A percentile compares a stretch with the other conserved stretches of the same genome.
phyloP scores from a whole-genome alignment of 2,329 filamentous ascomycete species.

The Nothopassalora personata region DNA sequence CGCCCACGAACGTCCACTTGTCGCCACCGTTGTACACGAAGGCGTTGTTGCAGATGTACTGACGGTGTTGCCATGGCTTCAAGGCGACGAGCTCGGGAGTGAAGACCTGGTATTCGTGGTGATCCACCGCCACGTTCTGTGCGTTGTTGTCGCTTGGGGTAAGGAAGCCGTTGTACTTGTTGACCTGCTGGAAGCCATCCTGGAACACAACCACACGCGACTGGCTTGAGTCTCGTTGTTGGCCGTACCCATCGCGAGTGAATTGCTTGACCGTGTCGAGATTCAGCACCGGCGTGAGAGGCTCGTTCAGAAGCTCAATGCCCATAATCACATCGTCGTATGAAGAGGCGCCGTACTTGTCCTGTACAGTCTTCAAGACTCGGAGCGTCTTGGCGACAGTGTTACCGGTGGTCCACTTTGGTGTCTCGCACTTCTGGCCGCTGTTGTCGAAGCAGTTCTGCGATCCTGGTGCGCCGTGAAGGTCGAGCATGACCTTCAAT shows the following conservation, averaged over 20 bases:
- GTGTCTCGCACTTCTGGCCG: slow-evolving; percentile 43
- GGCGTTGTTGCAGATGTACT: slow-evolving; percentile 52
- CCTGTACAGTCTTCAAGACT: slow-evolving; percentile 53
- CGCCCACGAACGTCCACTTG: slow-evolving; percentile 63
- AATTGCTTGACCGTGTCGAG: slow-evolving; percentile 47
- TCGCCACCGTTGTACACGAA: slow-evolving; percentile 48
- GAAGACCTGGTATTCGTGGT: slow-evolving; percentile 66
- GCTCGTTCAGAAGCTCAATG: slow-evolving; percentile 56
- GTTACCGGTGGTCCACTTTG: slow-evolving; percentile 44
- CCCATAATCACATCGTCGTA: slow-evolving; percentile 56
- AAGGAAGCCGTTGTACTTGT: slow-evolving; percentile 58
- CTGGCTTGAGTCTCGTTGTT: slow-evolving; percentile 30
- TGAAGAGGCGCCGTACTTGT: slow-evolving; percentile 49
- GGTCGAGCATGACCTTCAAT: slow-evolving; percentile 54
- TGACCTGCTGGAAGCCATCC: slow-evolving; percentile 51
- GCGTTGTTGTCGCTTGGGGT: slow-evolving; percentile 46
- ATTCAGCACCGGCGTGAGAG: slow-evolving; percentile 44
- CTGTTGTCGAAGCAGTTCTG: slow-evolving; percentile 62
- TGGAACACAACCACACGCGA: slow-evolving; percentile 50
- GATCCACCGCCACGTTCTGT: slow-evolving; percentile 57
- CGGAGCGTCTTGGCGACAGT: slow-evolving; percentile 48
- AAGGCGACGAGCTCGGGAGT: slow-evolving; percentile 47
- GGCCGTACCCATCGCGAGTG: slow-evolving; percentile 51
- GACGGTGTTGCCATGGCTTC: slow-evolving; percentile 49
- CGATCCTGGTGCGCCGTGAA: slow-evolving; percentile 52